Evolutionary conservation across 805 yeast species (phyloP), one percentile per base, ranked within the genome.

Genomic region (Metschnikowia continentalis): DNA sequence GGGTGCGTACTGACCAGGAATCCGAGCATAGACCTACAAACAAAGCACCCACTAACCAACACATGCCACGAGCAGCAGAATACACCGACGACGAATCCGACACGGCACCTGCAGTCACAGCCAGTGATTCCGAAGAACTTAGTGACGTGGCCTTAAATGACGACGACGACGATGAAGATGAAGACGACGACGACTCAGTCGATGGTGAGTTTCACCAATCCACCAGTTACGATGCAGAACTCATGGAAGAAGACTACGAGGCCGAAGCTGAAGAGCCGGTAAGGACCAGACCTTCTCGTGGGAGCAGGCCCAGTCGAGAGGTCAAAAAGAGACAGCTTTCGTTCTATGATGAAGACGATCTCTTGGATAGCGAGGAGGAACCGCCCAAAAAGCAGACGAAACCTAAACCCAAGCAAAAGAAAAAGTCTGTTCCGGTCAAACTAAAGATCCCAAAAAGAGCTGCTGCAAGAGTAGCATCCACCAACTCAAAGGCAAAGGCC

Each of bases 301-400:
- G 52, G 14, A 2, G 49, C 1, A 32, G 56, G 23, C 56, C 59
- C 39, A 46, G 5, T 14, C 49, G 76, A 46, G 70, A 65, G 43
- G 54, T 66, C 13, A 58, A 71, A 44, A 73, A 71, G 53, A 64
- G 75, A n/a, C 72, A 69, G 50, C 56, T 71, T 36, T 61, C 71
- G 10, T 69, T 65, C 50, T 71, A 71, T 50, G 75, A 69, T 40
- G 72, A 66, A n/a, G 73, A 68, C 32, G 70, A 66, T 10, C 56
- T 39, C 32, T 39, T 64, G 11, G 70, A 64, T 5, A 64, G 62
- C 20, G 70, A 64, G 5, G 71, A 63, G 10, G 59, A 52, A 33
- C 36, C 32, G 60, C 40, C 40, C 15, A 36, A 35, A 15, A 44
- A 44, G 17, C 33, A 40, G 35, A 19, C n/a, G 13, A 35, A 23